Evolutionary conservation across 2,329 filamentous ascomycete species (phyloP).

Genomic region (Pseudocercospora pini-densiflorae): DNA sequence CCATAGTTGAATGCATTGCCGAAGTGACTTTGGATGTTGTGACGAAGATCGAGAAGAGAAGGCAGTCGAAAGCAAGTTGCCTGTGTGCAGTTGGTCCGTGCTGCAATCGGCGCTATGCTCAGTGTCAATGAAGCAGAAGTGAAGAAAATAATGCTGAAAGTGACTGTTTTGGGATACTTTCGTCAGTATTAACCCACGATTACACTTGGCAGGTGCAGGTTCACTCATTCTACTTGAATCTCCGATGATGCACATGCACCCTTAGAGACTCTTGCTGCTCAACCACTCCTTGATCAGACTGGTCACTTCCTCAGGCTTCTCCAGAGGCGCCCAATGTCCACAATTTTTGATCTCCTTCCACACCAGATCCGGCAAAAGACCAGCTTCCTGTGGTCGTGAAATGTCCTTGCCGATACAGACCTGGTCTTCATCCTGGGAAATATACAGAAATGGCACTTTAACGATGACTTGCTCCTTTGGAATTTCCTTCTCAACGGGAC

Average conservation of each 20-base stretch:
- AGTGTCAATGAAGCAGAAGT: too few relatives aligned
- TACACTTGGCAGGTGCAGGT: not conserved
- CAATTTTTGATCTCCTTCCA: slow-evolving; percentile 23
- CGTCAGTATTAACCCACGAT: not conserved
- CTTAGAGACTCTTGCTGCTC: not conserved
- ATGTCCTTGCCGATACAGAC: slow-evolving; percentile 34
- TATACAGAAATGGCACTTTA: slow-evolving; percentile 38
- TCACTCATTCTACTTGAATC: not conserved
- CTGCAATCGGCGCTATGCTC: too few relatives aligned
- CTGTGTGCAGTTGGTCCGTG: too few relatives aligned
- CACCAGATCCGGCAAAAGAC: slow-evolving; percentile 31
- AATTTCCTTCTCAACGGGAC: not conserved
- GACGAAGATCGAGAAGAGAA: too few relatives aligned
- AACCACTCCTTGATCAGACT: slow-evolving; percentile 30
- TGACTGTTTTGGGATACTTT: too few relatives aligned
- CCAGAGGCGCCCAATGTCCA: slow-evolving; percentile 36
- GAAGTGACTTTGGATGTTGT: too few relatives aligned
- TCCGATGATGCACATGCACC: not conserved
- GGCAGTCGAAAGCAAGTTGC: too few relatives aligned
- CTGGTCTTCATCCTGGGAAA: slow-evolving; percentile 37
- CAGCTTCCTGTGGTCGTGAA: slow-evolving; percentile 25
- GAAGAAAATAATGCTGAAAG: too few relatives aligned
- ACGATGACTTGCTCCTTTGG: not conserved
- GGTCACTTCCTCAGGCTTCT: slow-evolving; percentile 37
- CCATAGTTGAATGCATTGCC: not conserved